Percentiles rank a stretch among this genome's conserved stretches.
Conservation (phyloP, 2,329 filamentous ascomycete genomes). For the Aureobasidium sp. region DNA sequence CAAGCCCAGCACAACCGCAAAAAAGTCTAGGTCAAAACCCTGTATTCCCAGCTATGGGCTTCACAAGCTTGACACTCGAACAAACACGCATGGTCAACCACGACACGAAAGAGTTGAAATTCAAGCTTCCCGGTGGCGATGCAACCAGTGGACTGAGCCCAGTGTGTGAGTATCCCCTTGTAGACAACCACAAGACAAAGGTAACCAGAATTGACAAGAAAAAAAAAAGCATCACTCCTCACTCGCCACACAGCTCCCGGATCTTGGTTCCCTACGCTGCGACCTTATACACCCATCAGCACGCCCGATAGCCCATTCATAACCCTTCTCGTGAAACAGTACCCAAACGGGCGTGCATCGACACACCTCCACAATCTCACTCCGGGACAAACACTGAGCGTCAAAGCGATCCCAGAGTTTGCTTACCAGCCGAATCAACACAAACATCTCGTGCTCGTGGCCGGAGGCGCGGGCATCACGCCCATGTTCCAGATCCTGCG, state of each 20-base stretch:
- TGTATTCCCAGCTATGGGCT: constrained; percentile 24
- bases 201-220: neutral
- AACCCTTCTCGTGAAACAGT: constrained; percentile 61
- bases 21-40: constrained; percentile 10
- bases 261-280: constrained; percentile 50
- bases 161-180: constrained; percentile 1
- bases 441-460: constrained; percentile 54
- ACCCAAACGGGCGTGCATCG: constrained; percentile 58
- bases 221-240: constrained; percentile 47
- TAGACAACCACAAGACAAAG: neutral
- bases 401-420: constrained; percentile 50
- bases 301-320: constrained; percentile 52
- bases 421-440: constrained; percentile 37
- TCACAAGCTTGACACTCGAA: constrained; percentile 45
- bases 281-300: constrained; percentile 62
- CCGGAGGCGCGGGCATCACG: constrained; percentile 66
- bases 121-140: constrained; percentile 45
- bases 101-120: constrained; percentile 53
- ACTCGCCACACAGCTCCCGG: constrained; percentile 54
- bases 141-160: constrained; percentile 42
- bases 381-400: constrained; percentile 55
- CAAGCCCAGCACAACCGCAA: neutral
- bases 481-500: constrained; percentile 60
- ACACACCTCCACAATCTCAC: constrained; percentile 58
- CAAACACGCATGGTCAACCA: constrained; percentile 50